Base-by-base conservation (phyloP, 2,329 filamentous ascomycete genomes). In the Mycogone perniciosa region DNA sequence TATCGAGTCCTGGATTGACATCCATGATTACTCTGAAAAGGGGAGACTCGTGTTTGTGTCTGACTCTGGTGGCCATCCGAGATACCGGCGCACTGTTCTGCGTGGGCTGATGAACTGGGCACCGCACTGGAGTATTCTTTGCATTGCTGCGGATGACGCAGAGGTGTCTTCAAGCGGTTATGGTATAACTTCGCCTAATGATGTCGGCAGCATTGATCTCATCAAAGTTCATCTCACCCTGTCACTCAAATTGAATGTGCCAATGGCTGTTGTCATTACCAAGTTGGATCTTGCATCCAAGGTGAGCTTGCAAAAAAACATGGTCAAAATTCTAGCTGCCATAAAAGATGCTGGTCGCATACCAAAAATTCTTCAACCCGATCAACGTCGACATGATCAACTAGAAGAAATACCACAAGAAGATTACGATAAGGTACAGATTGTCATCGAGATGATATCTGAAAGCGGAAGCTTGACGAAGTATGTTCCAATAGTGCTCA, bases 101-200 rank as follows among this genome's bases (percentile, higher is more conserved):
- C 82, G 92, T 53, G 90, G 91, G 0, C 75, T 99, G n/a, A 79
- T 99, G 56, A 93, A 91, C 42, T 97, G 93, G 91, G 88, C 88
- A 35, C 93, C 93, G 7, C 90, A 97, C 64, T 99, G 93, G 85
- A 90, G 88, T 1, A 68, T 96, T 26, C 76, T 97, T 2, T 96
- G 95, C 59, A 82, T 97, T 54, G 84, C 89, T 43, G 89, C 89
- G 34, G 87, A 93, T 61, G 86, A 86, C 56, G 75, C 77, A 8
- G 81, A 85, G 9, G 60, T 65, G 42, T 59, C 60, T 4, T 58
- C 62, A 4, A 31, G 63, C 26, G 31, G 31, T 31, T 46, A 50
- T 20, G 45, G 44, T 11, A 37, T 34, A 5, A 48, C 48, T 48
- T 50, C 45, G 5, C 31, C 34, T 4, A 13, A 26, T 29, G 44